phyloP scores from a whole-genome alignment of 192 early-diverging fungal genomes.

The Rhizophlyctis rosea region DNA sequence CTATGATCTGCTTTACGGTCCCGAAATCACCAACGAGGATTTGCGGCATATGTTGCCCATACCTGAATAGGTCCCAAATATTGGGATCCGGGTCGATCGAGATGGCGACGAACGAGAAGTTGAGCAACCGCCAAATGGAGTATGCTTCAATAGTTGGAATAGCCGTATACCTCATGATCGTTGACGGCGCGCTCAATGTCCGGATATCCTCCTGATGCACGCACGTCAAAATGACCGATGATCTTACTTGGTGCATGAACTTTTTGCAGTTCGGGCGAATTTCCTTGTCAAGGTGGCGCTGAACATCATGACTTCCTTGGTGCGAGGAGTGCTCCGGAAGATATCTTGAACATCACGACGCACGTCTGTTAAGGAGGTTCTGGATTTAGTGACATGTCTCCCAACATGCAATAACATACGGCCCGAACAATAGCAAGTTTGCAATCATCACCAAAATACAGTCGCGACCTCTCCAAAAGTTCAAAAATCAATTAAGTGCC shows the following conservation, averaged over 20 bases:
- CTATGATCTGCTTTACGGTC: too few species aligned
- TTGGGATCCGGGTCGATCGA: neutral
- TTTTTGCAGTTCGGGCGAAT: slow-evolving; percentile 91
- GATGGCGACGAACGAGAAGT: slow-evolving; percentile 2
- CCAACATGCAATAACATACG: neutral
- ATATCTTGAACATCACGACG: slow-evolving; percentile 95
- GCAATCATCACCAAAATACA: slow-evolving; percentile 7
- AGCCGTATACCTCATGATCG: neutral
- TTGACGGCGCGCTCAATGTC: neutral
- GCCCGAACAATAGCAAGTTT: neutral
- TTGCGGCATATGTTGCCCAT: too few species aligned
- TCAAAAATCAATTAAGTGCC: slow-evolving; percentile 65
- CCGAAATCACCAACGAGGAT: too few species aligned
- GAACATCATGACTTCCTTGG: slow-evolving; percentile 99
- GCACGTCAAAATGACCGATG: neutral
- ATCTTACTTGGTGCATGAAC: slow-evolving; percentile 89
- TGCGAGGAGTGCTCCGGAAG: slow-evolving; percentile 88
- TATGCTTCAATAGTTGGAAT: neutral
- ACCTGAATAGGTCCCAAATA: too few species aligned
- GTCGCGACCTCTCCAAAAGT: too few species aligned
- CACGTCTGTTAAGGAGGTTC: slow-evolving; percentile 88
- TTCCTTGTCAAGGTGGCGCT: slow-evolving; percentile 93
- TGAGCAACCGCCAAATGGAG: neutral
- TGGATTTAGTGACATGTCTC: neutral
- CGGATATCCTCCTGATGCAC: neutral